Conservation (phyloP, 139 green algal genomes). For the Eudorina sp. region DNA sequence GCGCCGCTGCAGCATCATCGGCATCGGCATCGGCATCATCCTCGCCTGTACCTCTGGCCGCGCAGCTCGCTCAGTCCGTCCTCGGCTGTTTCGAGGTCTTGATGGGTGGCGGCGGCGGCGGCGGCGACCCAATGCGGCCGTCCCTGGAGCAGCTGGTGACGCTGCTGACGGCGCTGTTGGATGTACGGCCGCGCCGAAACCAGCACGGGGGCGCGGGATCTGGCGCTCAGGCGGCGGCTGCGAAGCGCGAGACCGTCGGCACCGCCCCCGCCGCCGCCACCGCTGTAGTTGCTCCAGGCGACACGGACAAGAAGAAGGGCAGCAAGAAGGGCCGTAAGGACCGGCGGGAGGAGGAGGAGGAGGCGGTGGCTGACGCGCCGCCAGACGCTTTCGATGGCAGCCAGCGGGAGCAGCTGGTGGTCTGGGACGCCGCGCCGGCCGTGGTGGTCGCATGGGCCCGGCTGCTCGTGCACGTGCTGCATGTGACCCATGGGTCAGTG, state of each 20-base stretch:
- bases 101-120: neutral
- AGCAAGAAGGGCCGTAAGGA: no score
- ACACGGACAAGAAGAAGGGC: no score
- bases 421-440: no score
- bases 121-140: neutral
- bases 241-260: neutral
- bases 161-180: slow-evolving; percentile 2
- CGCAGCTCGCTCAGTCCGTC: neutral
- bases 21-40: neutral
- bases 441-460: neutral
- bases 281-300: no score
- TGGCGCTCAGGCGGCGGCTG: neutral
- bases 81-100: neutral
- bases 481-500: neutral
- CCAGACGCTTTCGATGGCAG: no score
- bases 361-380: no score
- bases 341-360: no score
- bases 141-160: slow-evolving; percentile 13
- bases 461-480: neutral
- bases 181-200: neutral
- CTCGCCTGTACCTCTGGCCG: neutral
- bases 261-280: neutral
- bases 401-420: no score
- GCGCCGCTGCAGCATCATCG: neutral
- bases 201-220: neutral